phyloP scores from a whole-genome alignment of 1,139 yeast genomes.

The Suhomyces wounanorum region DNA sequence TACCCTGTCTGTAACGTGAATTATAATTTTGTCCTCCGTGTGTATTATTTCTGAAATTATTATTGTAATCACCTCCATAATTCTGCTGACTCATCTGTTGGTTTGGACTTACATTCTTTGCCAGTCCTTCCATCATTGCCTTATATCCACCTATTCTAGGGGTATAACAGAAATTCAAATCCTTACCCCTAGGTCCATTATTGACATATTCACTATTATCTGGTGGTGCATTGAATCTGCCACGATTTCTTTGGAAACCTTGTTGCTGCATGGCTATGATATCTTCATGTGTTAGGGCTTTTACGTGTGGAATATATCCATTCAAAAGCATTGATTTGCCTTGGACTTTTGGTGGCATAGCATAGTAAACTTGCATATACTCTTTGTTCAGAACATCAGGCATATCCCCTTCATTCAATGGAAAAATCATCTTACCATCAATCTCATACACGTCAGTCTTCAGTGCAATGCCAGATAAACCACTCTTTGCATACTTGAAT shows the following conservation, averaged over 20 bases:
- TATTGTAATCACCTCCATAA: slow-evolving; percentile 14
- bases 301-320: slow-evolving; percentile 68
- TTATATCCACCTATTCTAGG: slow-evolving; percentile 49
- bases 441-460: slow-evolving; percentile 48
- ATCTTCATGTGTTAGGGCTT: slow-evolving; percentile 69
- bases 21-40: slow-evolving; percentile 5
- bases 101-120: slow-evolving; percentile 16
- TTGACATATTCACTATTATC: slow-evolving; percentile 44
- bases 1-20: slow-evolving; percentile 16
- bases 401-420: slow-evolving; percentile 58
- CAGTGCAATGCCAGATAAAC: slow-evolving; percentile 68
- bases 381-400: slow-evolving; percentile 58
- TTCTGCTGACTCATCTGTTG: slow-evolving; percentile 13
- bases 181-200: slow-evolving; percentile 44
- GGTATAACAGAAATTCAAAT: slow-evolving; percentile 33
- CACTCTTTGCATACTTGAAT: slow-evolving; percentile 52
- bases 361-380: slow-evolving; percentile 59
- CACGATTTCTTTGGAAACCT: slow-evolving; percentile 29
- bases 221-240: slow-evolving; percentile 35
- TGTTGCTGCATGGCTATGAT: slow-evolving; percentile 61
- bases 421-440: slow-evolving; percentile 54
- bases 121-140: slow-evolving; percentile 24
- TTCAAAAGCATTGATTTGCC: slow-evolving; percentile 85
- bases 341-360: slow-evolving; percentile 50
- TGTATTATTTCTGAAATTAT: slow-evolving; percentile 3